Conservation (phyloP, 257 asterid species). For the Nicotiana sylvestris region DNA sequence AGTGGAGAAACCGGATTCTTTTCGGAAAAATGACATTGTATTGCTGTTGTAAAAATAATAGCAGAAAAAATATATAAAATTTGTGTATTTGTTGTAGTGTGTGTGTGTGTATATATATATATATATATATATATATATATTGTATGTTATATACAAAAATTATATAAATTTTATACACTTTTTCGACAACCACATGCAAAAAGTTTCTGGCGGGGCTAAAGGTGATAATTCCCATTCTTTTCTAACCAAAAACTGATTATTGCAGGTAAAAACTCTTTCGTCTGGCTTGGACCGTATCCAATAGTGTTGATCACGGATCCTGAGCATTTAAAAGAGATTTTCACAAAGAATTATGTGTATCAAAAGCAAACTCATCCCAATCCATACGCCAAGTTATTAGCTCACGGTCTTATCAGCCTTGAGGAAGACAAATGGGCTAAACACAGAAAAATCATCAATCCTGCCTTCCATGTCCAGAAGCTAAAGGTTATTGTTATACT, state of each 20-base stretch:
- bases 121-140: no score
- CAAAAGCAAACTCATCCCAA: constrained; percentile 25
- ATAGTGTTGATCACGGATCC: constrained; percentile 31
- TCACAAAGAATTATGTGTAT: constrained; percentile 23
- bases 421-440: constrained; percentile 61
- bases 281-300: constrained; percentile 60
- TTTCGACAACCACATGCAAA: no score
- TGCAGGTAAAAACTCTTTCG: constrained; percentile 40
- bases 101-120: no score
- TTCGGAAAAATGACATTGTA: no score
- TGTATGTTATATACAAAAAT: no score
- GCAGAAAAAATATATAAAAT: no score
- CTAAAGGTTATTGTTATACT: constrained; percentile 14
- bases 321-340: constrained; percentile 43
- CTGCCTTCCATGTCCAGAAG: constrained; percentile 55
- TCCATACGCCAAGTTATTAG: constrained; percentile 36
- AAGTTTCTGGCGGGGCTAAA: accelerated
- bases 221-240: neutral
- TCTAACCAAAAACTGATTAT: neutral
- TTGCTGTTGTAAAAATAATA: no score
- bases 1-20: no score
- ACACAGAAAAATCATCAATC: constrained; percentile 52
- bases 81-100: no score
- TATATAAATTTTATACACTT: no score
- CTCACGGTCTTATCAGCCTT: constrained; percentile 24